These are phyloP conservation scores for Castanea sativa DNA, from an alignment of 306 rosid species.

Conservation along the genomic window DNA sequence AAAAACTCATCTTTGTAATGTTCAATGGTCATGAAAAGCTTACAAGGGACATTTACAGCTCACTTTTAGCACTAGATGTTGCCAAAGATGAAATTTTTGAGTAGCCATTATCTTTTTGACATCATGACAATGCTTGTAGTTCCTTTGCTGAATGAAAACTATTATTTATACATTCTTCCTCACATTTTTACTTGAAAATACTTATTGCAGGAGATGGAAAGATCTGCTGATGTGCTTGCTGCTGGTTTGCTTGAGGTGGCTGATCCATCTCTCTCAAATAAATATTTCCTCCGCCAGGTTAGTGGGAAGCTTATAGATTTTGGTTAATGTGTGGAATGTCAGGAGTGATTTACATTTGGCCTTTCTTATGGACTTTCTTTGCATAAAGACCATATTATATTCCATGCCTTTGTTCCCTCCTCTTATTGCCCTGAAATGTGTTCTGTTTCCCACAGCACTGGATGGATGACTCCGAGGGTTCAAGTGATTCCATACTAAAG, in stretches of 20 bases:
- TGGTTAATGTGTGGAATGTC: background rate
- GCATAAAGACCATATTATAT: background rate
- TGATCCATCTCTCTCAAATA: slow-evolving; percentile 88
- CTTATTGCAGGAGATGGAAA: slow-evolving; percentile 88
- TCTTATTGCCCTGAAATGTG: slow-evolving; percentile 10
- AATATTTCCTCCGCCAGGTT: slow-evolving; percentile 83
- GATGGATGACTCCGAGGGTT: slow-evolving; percentile 64
- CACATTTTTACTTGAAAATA: slow-evolving; percentile 18
- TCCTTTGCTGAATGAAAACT: slow-evolving; percentile 18
- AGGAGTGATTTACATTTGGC: background rate
- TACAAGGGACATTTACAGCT: slow-evolving; percentile 11
- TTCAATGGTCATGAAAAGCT: background rate
- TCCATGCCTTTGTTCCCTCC: background rate
- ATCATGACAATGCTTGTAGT: slow-evolving; percentile 9
- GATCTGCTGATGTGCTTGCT: slow-evolving; percentile 91
- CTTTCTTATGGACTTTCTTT: background rate
- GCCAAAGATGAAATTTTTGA: slow-evolving; percentile 5
- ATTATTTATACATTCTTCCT: background rate
- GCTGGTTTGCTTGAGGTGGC: slow-evolving; percentile 99
- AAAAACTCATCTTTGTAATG: slow-evolving; percentile 10
- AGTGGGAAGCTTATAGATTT: slow-evolving; percentile 5
- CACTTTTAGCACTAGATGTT: background rate
- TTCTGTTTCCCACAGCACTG: slow-evolving; percentile 45
- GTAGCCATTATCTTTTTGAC: slow-evolving; percentile 2
- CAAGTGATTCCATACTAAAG: slow-evolving; percentile 79